Base-by-base conservation (phyloP, 352 stramenopile species). In the Plasmopara muralis region DNA sequence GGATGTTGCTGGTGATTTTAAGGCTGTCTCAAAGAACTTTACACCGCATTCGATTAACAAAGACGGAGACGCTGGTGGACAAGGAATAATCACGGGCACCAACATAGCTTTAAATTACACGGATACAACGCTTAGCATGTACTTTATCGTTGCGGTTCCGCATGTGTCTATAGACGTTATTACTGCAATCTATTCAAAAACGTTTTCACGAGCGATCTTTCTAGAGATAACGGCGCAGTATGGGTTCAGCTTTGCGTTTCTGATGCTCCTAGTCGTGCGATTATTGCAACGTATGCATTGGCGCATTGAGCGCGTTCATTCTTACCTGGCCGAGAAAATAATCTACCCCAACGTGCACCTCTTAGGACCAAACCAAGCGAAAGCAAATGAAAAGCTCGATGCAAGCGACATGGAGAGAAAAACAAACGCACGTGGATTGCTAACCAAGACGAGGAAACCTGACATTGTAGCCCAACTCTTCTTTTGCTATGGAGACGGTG, bases 241-340 rank as follows among this genome's bases (percentile, higher is more conserved):
- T 47, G 44, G 51, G 2, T 47, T 64, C 4, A 83, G 70, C 9
- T 72, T 88, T 9, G 13, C 60, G 2, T 60, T 84, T 10, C 34
- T 93, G n/a, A 20, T 75, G 5, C 15, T 34, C 20, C 62, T 95
- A 8, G 66, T 75, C 6, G 42, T 87, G 15, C 57, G 53, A 9
- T 95, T 88, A 50, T 60, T 92, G 31, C 56, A 60, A 9, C 70
- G 69, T 9, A 89, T 92, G 73, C 85, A 92, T 55, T 95, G 76
- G 78, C 73, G 82, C 0, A 64, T 93, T 29, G 82, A 93, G 34
- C 69, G 80, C 9, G 74, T 92, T 10, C 66, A 84, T n/a, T 89
- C 80, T 16, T 93, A 77, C 43, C 47, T 95, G 10, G 75, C 73
- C 2, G 69, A 83, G 25, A 87, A 90, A 43, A 67, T 89, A 2